Conservation (phyloP, 78 protist genomes). For the Chrysochromulina parva region DNA sequence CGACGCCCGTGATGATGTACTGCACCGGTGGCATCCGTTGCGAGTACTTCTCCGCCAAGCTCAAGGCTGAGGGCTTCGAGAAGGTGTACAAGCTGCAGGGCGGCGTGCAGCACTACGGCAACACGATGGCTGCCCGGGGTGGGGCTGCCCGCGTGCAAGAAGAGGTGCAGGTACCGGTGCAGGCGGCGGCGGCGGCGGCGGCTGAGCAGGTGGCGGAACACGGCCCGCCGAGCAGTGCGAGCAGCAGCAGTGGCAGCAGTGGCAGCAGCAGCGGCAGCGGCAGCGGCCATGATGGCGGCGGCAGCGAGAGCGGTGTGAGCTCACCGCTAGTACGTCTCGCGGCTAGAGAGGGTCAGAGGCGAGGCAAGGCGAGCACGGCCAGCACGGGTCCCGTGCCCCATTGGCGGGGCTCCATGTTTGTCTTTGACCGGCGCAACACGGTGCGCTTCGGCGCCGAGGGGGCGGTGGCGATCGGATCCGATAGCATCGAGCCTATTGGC, state of each 20-base stretch:
- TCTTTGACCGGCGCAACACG: conserved; percentile 38
- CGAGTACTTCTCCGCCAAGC: conserved; percentile 23
- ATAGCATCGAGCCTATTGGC: neutral
- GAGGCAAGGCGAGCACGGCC: neutral
- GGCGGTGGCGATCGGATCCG: neutral
- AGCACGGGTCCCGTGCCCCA: neutral
- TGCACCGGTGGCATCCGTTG: conserved; percentile 45
- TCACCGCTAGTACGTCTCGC: no score
- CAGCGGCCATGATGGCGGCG: no score
- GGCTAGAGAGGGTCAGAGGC: no score
- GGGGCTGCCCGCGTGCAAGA: no score
- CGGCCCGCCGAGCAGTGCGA: no score
- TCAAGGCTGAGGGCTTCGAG: conserved; percentile 11
- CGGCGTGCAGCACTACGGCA: conserved; percentile 46
- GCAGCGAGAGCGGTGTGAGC: no score
- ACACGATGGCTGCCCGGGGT: neutral
- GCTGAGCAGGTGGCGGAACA: no score
- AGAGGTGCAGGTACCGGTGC: no score
- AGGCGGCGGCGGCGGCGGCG: no score
- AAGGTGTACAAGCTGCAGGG: conserved; percentile 48
- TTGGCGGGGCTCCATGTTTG: conserved; percentile 29
- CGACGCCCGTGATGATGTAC: conserved; percentile 41
- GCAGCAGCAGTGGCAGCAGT: no score
- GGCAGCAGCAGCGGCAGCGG: no score
- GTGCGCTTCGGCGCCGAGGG: neutral